Evolutionary conservation across 2,329 filamentous ascomycete genomes (phyloP).

Genomic region (Byssochlamys sp.): DNA sequence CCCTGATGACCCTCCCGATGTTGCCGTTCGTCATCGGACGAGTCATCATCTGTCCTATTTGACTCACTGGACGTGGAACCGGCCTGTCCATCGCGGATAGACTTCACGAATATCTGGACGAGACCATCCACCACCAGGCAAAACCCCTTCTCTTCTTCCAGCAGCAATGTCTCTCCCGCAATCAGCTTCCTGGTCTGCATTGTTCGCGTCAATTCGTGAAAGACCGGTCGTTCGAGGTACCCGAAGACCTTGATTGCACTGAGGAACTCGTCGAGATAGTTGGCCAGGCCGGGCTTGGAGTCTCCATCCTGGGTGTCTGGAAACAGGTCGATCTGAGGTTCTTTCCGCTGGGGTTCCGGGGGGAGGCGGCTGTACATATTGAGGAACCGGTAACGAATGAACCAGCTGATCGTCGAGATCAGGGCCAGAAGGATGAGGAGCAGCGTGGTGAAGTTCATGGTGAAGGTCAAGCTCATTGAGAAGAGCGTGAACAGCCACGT

Average conservation of each 20-base stretch:
- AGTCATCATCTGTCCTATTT: conserved; percentile 35
- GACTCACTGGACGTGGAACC: conserved; percentile 31
- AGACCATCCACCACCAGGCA: conserved; percentile 93
- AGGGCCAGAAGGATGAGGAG: conserved; percentile 68
- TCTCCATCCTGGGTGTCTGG: conserved; percentile 85
- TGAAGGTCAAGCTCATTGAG: conserved; percentile 88
- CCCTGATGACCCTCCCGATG: conserved; percentile 57
- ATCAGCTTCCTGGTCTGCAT: conserved; percentile 98
- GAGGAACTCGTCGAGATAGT: conserved; percentile 93
- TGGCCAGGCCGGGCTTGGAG: conserved; percentile 81
- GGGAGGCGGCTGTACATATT: conserved; percentile 94
- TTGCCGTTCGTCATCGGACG: conserved; percentile 60
- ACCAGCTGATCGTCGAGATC: conserved; percentile 81
- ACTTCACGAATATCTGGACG: conserved; percentile 97
- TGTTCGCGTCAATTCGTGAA: conserved; percentile 90
- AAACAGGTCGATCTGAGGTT: conserved; percentile 89
- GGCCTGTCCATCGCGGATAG: conserved; percentile 44
- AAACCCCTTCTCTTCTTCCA: conserved; percentile 97
- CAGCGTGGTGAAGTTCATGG: conserved; percentile 96
- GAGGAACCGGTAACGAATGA: conserved; percentile 87
- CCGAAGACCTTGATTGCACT: conserved; percentile 99
- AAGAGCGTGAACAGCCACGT: conserved; percentile 82
- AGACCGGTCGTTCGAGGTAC: conserved; percentile 89
- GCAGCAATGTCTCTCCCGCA: conserved; percentile 83
- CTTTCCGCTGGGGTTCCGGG: conserved; percentile 88